phyloP scores from a whole-genome alignment of 108 stramenopile genomes.

The Cyclotella sp. region DNA sequence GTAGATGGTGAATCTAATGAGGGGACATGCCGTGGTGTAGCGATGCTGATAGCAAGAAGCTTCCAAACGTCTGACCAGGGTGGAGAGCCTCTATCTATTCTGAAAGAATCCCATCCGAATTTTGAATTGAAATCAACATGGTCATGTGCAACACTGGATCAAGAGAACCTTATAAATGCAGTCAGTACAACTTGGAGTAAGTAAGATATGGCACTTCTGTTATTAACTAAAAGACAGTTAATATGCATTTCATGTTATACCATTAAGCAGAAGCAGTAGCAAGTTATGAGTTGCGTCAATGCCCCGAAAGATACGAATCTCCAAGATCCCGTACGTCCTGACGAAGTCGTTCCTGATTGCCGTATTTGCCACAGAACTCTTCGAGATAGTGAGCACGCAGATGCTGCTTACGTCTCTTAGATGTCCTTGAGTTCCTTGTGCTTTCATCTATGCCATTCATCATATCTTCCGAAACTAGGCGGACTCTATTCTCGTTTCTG shows the following conservation, averaged over 20 bases:
- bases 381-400: conserved; percentile 38
- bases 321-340: not conserved
- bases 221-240: not conserved
- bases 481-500: conserved; percentile 31
- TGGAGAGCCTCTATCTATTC: conserved; percentile 11
- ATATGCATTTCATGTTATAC: too few species aligned
- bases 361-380: conserved; percentile 5
- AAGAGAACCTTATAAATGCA: conserved; percentile 21
- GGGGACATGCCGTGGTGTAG: conserved; percentile 80
- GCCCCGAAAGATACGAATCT: not conserved
- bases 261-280: too few species aligned
- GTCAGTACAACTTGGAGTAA: conserved; percentile 22
- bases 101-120: conserved; percentile 6
- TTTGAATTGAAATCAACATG: not conserved
- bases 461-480: conserved; percentile 20
- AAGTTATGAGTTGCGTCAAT: not conserved
- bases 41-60: conserved; percentile 53
- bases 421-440: conserved; percentile 14
- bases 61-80: conserved; percentile 2
- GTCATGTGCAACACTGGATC: conserved; percentile 12
- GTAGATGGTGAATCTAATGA: conserved; percentile 68
- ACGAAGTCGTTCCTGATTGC: not conserved
- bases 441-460: conserved; percentile 25
- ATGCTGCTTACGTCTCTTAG: conserved; percentile 23
- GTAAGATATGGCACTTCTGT: not conserved